Evolutionary conservation across 2,329 filamentous ascomycete genomes (phyloP), one percentile per base, ranked within the genome.

Genomic region (Thielaviopsis punctulata): DNA sequence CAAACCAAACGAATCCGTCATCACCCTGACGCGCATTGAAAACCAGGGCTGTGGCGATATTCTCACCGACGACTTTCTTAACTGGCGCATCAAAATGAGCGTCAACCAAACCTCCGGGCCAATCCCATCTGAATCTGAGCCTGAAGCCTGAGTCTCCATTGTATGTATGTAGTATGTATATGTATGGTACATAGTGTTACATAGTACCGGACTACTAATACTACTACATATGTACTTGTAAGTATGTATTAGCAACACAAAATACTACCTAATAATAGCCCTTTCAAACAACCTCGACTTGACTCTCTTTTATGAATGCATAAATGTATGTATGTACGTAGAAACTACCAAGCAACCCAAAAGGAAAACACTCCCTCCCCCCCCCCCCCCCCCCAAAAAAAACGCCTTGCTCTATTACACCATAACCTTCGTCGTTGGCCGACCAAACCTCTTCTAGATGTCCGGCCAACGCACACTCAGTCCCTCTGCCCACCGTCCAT

Each of bases 401-500:
- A 36, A 36, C 30, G 30, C 30, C 30, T 15, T 36, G 13, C 30
- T 3, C n/a, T n/a, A 36, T n/a, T n/a, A 15, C 10, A 36, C 5
- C 9, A 12, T 9, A n/a, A 15, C 10, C 30, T 15, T 45, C 41
- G 6, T 23, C 18, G 9, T 12, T 13, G 19, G 41, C 41, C 41
- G 41, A 7, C 18, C 41, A n/a, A 15, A 45, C 18, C 22, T 45
- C 22, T 45, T 36, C 30, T 36, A 68, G 18, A 68, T 57, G 3
- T 68, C 69, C 2, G 73, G 73, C 84, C 84, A 89, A 52, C 84
- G 73, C 52, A 77, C 74, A 57, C 81, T 80, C 60, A 96, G 69
- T 1, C 87, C 88, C 54, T 93, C 86, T 2, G 82, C 80, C 92
- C 92, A 98, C 44, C 90, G 78, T 15, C 82, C 79, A 67, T 95